Evolutionary conservation across 169 alveolate species (phyloP), one percentile per base, ranked within the genome.

Genomic region (Eimeria falciformis): DNA sequence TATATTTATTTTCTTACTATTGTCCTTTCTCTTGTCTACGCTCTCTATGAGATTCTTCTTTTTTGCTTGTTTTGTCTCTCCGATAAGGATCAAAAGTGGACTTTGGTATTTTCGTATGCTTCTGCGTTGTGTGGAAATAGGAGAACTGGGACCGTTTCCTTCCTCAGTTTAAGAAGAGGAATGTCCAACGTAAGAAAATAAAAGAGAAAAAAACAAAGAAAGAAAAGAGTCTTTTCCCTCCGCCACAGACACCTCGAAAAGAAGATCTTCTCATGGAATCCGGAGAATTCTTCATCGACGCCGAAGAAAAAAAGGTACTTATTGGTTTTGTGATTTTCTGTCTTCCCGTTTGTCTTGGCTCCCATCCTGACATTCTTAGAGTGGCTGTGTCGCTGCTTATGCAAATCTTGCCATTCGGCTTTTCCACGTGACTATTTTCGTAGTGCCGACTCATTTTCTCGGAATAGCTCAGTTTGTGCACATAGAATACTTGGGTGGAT

Each of bases 131-230:
- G 7, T 68, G 21, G 12, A 25, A 33, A 40, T 69, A 93, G 93
- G 98, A 98, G 95, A 98, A 97, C 93, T 98, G 99, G 99, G 99
- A 98, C 79, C 95, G 99, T 77, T 99, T 98, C 95, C 94, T 99
- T 29, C 99, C 99, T 12, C 98, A 99, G 90, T 99, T 99, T 96
- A 98, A 98, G 94, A 99, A 98, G 90, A 95, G 98, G 82, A 98
- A 98, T 88, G 99, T 97, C 78, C 97, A 97, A 96, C 93, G 97
- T 73, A 97, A 94, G 96, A 94, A 90, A 95, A 86, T 50, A 66
- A 95, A 96, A 94, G 93, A 78, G 37, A 94, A 62, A 92, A 73
- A 81, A 92, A 97, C 97, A 96, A 97, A 96, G 97, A 98, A 95
- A 93, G 92, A 94, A 95, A 96, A 96, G 94, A 95, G 96, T 85